A percentile compares a stretch with the other conserved stretches of the same genome.
These are phyloP conservation scores for Urochloa ruziziensis DNA, from an alignment of 176 grass and related monocot species.

Conservation along the genomic window DNA sequence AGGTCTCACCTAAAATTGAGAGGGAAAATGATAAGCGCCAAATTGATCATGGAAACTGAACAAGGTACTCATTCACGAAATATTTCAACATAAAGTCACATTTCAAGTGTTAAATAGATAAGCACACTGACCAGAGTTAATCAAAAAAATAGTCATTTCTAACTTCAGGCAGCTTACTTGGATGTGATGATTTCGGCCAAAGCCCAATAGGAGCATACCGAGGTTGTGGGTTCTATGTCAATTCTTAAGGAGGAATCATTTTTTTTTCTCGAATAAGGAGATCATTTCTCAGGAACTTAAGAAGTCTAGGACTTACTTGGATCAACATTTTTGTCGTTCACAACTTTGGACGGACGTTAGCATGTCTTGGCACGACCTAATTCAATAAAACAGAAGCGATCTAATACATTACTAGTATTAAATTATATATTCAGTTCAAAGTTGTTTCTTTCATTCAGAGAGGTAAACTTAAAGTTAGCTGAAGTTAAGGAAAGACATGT, in stretches of 20 bases:
- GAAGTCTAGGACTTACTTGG: slow-evolving; percentile 25
- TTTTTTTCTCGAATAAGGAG: no score
- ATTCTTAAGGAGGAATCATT: slow-evolving; percentile 14
- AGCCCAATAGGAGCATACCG: not conserved
- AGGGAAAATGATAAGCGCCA: slow-evolving; percentile 22
- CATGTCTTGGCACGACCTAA: slow-evolving; percentile 37
- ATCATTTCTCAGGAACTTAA: slow-evolving; percentile 10
- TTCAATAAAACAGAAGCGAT: slow-evolving; percentile 38
- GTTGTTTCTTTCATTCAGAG: slow-evolving; percentile 17
- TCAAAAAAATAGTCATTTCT: not conserved
- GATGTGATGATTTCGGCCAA: slow-evolving; percentile 13
- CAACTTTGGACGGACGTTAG: slow-evolving; percentile 33
- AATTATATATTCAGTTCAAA: slow-evolving; percentile 30
- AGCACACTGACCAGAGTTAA: not conserved
- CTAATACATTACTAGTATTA: slow-evolving; percentile 29
- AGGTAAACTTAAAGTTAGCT: slow-evolving; percentile 14
- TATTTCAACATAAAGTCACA: not conserved
- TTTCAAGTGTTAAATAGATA: not conserved
- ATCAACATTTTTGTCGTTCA: slow-evolving; percentile 32
- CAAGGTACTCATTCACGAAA: not conserved
- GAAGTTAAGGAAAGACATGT: not conserved
- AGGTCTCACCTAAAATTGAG: slow-evolving; percentile 75
- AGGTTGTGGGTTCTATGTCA: slow-evolving; percentile 11
- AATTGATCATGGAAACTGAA: not conserved
- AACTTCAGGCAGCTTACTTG: slow-evolving; percentile 34